phyloP scores from a whole-genome alignment of 331 rosid species.

The Quercus phellos region DNA sequence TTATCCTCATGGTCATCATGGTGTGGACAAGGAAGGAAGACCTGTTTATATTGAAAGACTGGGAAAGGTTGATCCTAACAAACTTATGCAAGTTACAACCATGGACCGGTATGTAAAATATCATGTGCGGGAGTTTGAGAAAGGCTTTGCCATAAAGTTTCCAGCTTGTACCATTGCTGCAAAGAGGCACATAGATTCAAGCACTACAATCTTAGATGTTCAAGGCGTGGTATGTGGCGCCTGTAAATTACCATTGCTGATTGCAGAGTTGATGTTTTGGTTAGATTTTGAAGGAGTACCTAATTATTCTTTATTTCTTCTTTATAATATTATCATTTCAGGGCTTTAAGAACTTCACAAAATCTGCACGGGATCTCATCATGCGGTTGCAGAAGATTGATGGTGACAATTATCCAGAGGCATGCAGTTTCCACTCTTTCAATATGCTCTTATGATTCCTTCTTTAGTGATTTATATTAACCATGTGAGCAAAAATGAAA shows the following conservation, averaged over 20 bases:
- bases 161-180: slow-evolving; percentile 95
- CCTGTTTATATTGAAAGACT: slow-evolving; percentile 92
- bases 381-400: slow-evolving; percentile 84
- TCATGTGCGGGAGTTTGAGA: slow-evolving; percentile 90
- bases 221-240: slow-evolving; percentile 91
- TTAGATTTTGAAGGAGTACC: background rate
- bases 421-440: slow-evolving; percentile 16
- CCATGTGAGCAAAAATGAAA: background rate
- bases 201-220: slow-evolving; percentile 92
- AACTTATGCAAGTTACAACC: slow-evolving; percentile 84
- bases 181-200: slow-evolving; percentile 92
- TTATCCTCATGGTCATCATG: slow-evolving; percentile 94
- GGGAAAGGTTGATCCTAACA: slow-evolving; percentile 90
- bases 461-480: slow-evolving; percentile 14
- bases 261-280: background rate
- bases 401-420: slow-evolving; percentile 97
- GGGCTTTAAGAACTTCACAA: slow-evolving; percentile 93
- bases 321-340: slow-evolving; percentile 25
- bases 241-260: slow-evolving; percentile 9
- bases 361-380: slow-evolving; percentile 83
- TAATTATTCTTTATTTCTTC: slow-evolving; percentile 8
- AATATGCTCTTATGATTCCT: background rate
- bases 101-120: slow-evolving; percentile 90
- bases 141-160: slow-evolving; percentile 75
- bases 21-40: slow-evolving; percentile 97